Base-by-base conservation (phyloP, 2,329 filamentous ascomycete genomes). In the Emergomyces africanus region DNA sequence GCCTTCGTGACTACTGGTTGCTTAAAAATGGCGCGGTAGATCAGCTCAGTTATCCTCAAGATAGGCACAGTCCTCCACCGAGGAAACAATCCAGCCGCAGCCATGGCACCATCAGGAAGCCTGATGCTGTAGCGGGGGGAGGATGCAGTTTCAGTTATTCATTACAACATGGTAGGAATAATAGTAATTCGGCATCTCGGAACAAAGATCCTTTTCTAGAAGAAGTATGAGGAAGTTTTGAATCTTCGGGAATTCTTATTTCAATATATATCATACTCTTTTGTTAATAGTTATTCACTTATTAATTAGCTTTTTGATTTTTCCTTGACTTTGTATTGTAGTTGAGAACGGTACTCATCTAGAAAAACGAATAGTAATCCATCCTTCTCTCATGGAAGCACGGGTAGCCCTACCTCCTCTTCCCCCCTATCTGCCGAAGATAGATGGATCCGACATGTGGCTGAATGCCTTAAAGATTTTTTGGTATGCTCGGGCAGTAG, bases 1-100 rank as follows among this genome's bases (percentile, higher is more conserved):
- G 64, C 23, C 61, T 73, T 41, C 68, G 70, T 28, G 59, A 62
- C 5, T 68, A 72, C 61, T 72, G 69, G 70, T 61, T 72, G 28
- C 61, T 63, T 39, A 71, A 70, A 54, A 68, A 68, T 39, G 63
- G 62, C 9, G 60, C 56, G 14, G 60, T 63, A 37, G 64, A 69
- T 37, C 49, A 57, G 6, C 42, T 41, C 23, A 46, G 35, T 6
- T 57, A n/a, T n/a, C 14, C 39, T 30, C 37, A 55, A 3, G 14
- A 54, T 30, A 10, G 54, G 35, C 54, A 33, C 30, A 37, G 33
- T 39, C 30, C 30, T n/a, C 50, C n/a, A 39, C 50, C 10, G 33
- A 23, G 33, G n/a, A 8, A 14, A 2, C 18, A 8, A 10, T 37
- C 23, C n/a, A 23, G 12, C 50, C 33, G 30, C 20, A 39, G 12